Base-by-base conservation (phyloP, 73 alveolate species). In the Blepharisma stoltei region DNA sequence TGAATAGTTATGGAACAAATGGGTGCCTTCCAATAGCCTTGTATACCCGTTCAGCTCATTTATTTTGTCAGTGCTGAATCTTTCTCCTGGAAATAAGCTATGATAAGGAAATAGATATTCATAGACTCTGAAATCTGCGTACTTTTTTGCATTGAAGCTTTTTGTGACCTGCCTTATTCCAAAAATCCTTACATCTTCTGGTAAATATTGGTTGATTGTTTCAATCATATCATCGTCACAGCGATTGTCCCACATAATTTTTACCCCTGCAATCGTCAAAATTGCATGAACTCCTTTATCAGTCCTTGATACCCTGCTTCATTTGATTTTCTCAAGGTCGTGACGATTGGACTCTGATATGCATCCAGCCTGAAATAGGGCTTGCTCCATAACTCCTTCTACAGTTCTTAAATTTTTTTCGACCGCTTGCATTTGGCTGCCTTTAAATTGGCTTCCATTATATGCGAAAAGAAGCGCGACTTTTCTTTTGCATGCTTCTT, bases 401-500 rank as follows among this genome's bases (percentile, higher is more conserved):
- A 69, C 65, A 38, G 79, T 69, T 43, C 65, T 25, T 18, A 69
- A 11, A 4, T 25, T 25, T n/a, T 23, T 53, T 18, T 44, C 32
- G 1, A 7, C 55, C 1, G 11, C 27, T 43, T 69, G 65, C 14
- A 44, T 69, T 43, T 46, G 67, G 5, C 76, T 37, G 3, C 65
- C 55, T 14, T 69, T 69, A 25, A 69, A 69, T 53, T 25, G n/a
- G 23, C 49, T 25, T 25, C 79, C 79, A 44, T 69, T 69, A 69
- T 69, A 69, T 7, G 67, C 79, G n/a, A 69, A 69, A 44, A 69
- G 65, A 25, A 69, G 14, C 11, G 79, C 79, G 71, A 81, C 45
- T 88, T 80, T 73, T 83, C 91, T 54, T 89, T 94, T 50, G 98
- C 92, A 87, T 98, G 99, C 18, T 89, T 97, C 45, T 94, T 93